A percentile compares a stretch with the other conserved stretches of the same genome.
phyloP scores from a whole-genome alignment of 2,329 filamentous ascomycete genomes.

The Aspergillus melleus region DNA sequence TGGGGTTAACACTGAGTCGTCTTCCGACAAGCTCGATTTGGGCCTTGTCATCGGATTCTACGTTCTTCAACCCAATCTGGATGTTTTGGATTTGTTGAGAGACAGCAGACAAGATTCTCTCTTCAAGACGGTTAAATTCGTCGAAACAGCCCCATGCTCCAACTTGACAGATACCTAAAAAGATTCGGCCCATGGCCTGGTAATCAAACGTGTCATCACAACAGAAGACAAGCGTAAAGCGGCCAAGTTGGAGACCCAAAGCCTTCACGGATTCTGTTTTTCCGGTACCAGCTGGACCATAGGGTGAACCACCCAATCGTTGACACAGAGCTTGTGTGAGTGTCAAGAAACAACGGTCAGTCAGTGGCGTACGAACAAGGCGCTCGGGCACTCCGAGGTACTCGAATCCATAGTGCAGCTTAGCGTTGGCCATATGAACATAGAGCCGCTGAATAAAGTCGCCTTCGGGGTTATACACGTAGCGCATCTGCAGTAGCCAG shows the following conservation, averaged over 20 bases:
- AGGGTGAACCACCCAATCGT: slow-evolving; percentile 91
- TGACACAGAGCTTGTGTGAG: slow-evolving; percentile 95
- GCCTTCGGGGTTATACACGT: slow-evolving; percentile 80
- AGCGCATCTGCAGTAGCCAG: slow-evolving; percentile 97
- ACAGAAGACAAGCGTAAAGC: slow-evolving; percentile 98
- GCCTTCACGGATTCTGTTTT: slow-evolving; percentile 99
- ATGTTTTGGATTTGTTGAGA: slow-evolving; percentile 99
- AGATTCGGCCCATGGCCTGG: slow-evolving; percentile 99
- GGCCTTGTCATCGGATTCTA: slow-evolving; percentile 74
- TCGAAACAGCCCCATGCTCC: slow-evolving; percentile 99
- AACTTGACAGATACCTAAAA: slow-evolving; percentile 97
- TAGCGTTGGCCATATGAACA: slow-evolving; percentile 96
- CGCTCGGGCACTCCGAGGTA: slow-evolving; percentile 96
- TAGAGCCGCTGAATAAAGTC: slow-evolving; percentile 78
- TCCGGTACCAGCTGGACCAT: slow-evolving; percentile 94
- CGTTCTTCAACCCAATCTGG: slow-evolving; percentile 88
- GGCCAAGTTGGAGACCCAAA: slow-evolving; percentile 89
- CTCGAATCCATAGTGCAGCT: slow-evolving; percentile 94
- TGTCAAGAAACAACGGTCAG: slow-evolving; percentile 96
- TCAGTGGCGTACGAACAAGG: slow-evolving; percentile 93
- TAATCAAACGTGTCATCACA: slow-evolving; percentile 99
- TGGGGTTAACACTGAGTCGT: slow-evolving; percentile 82
- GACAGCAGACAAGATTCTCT: slow-evolving; percentile 94
- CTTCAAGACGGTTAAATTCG: slow-evolving; percentile 98
- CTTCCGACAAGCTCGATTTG: slow-evolving; percentile 95